Evolutionary conservation across 441 rosid genomes (phyloP).

Genomic region (Erodium trifolium): DNA sequence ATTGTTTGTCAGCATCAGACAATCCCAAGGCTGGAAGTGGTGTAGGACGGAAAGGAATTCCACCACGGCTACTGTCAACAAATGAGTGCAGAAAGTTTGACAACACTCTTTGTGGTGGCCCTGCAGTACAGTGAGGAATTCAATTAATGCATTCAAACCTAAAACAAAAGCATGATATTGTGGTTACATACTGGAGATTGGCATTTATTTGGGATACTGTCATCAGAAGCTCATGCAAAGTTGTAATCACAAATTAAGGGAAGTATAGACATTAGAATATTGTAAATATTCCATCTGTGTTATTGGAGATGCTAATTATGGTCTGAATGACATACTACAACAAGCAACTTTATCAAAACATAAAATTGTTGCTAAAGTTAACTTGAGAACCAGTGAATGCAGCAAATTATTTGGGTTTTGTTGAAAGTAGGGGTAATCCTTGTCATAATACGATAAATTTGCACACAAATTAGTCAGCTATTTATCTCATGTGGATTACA

Average conservation of each 20-base stretch:
- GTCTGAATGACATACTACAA: neutral
- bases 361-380: neutral
- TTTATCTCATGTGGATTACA: slow-evolving; percentile 1
- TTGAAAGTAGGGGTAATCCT: neutral
- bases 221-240: neutral
- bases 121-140: slow-evolving; percentile 31
- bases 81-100: slow-evolving; percentile 83
- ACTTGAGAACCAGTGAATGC: neutral
- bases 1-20: slow-evolving; percentile 83
- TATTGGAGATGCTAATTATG: neutral
- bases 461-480: neutral
- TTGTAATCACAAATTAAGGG: neutral
- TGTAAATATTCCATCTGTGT: neutral
- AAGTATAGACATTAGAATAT: neutral
- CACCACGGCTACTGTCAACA: slow-evolving; percentile 81
- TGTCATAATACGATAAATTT: neutral
- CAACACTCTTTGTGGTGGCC: slow-evolving; percentile 91
- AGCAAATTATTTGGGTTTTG: neutral
- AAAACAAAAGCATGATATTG: neutral
- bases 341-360: neutral
- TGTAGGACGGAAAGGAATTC: slow-evolving; percentile 73
- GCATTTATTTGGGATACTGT: neutral
- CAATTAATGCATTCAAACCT: neutral
- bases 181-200: neutral
- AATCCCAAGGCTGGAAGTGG: slow-evolving; percentile 74